Base-by-base conservation (phyloP, 2,329 filamentous ascomycete species). In the Diaporthe vexans region DNA sequence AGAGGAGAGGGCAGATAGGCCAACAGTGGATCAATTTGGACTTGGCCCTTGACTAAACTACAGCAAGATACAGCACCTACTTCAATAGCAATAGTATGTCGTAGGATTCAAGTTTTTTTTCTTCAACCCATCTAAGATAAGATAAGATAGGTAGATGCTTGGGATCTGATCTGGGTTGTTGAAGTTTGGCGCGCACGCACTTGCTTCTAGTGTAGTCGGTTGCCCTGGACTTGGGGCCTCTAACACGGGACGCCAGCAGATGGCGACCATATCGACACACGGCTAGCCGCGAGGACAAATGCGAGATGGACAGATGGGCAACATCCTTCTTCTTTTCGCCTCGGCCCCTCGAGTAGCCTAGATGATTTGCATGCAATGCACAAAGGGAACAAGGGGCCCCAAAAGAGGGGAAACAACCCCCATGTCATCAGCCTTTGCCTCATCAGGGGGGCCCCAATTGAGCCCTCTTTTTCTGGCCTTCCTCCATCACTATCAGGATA, bases 11-110 rank as follows among this genome's bases (percentile, higher is more conserved):
- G 9, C 19, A 48, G 46, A 48, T 21, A 63, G 24, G n/a, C 29
- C 3, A 26, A 26, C 46, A 67, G 61, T 67, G 61, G 61, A 52
- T 48, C 59, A 24, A 48, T 33, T 67, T 67, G 61, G 29, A 37
- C 61, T 67, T 67, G 61, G 61, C 29, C 29, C 61, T 67, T 61
- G 58, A 61, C 56, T 58, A 58, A 21, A 61, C 43, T 65, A 51
- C 59, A 46, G 21, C 29, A 46, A 40, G 19, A 3, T 21, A 63
- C 24, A 63, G 17, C 59, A 68, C 33, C 33, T 33, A 40, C 33
- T 52, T 24, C 21, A 51, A 19, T 26, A 24, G 61, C 61, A 40
- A 68, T 21, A 68, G 19, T 6, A 33, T 46, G 40, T 40, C 63
- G 46, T 33, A 17, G 63, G 29, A 33, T 65, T 40, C 4, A 11